Evolutionary conservation across 192 early-diverging fungal species (phyloP), one percentile per base, ranked within the genome.

Genomic region (Funneliformis mosseae): DNA sequence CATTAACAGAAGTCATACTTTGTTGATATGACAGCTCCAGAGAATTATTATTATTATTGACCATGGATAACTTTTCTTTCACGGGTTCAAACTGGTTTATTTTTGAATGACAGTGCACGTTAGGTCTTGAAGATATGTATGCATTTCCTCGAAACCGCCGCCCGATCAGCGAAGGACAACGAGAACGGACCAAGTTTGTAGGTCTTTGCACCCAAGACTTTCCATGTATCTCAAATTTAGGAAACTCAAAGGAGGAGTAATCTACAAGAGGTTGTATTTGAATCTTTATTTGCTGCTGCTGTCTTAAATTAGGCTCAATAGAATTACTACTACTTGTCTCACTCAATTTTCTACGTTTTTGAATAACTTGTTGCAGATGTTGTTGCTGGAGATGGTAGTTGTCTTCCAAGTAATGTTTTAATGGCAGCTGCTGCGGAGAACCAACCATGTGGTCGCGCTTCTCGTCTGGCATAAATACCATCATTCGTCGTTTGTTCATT

Each of bases 291-390:
- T 55, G 50, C 18, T 55, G 48, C n/a, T n/a, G 33, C 33, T 33
- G 33, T 33, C 33, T 3, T 55, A 55, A 55, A 21, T 55, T 12
- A 50, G 16, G 14, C 16, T 50, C 16, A 55, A 55, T 12, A 50
- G 16, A 5, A 16, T 50, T 14, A 55, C 18, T 21, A 55, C 50
- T 55, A 25, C n/a, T 25, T 38, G 16, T 33, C 64, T 67, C 64
- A 28, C 33, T 67, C 64, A 67, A 33, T 33, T 33, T 67, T 67
- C 64, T 67, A 28, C 64, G 64, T 67, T 67, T 67, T 67, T 67
- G 64, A 18, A 67, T 27, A 18, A 33, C 25, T 67, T 67, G 64
- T 67, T 67, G 64, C 27, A 67, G 64, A 10, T 10, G 64, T 27
- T 28, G 12, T 1, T 28, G 18, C 41, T 70, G 16, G 50, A 55